Evolutionary conservation across 306 rosid genomes (phyloP).

Genomic region (Gleditsia sinensis): DNA sequence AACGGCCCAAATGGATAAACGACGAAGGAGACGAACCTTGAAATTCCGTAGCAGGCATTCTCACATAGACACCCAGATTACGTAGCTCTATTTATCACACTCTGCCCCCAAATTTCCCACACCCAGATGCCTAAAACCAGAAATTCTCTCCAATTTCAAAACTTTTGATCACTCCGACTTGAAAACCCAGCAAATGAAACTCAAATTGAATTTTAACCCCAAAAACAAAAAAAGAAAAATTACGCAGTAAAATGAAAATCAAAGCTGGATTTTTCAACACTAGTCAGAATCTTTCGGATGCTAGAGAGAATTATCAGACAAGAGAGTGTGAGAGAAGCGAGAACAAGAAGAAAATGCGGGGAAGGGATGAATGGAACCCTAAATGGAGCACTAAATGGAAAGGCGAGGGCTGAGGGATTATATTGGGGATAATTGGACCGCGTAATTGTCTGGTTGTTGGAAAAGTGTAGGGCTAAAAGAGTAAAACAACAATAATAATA

Average conservation of each 20-base stretch:
- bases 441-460: slow-evolving; percentile 46
- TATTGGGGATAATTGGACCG: slow-evolving; percentile 53
- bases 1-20: slow-evolving; percentile 44
- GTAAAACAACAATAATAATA: not conserved
- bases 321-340: not conserved
- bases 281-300: slow-evolving; percentile 1
- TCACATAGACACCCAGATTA: slow-evolving; percentile 25
- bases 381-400: too few relatives aligned
- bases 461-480: slow-evolving; percentile 8
- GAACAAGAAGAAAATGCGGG: not conserved
- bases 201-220: not conserved
- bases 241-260: not conserved
- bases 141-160: slow-evolving; percentile 4
- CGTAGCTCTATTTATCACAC: not conserved
- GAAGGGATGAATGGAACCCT: slow-evolving; percentile 30
- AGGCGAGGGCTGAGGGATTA: slow-evolving; percentile 32
- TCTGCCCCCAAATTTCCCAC: not conserved
- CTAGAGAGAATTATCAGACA: not conserved
- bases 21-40: slow-evolving; percentile 52
- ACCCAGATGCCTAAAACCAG: slow-evolving; percentile 4
- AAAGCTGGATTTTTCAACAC: not conserved
- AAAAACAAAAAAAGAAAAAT: not conserved
- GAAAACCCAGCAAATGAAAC: not conserved
- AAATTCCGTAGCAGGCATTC: slow-evolving; percentile 70
- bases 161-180: not conserved